phyloP scores from a whole-genome alignment of 805 yeast genomes.

The Saccharomycopsis malanga region DNA sequence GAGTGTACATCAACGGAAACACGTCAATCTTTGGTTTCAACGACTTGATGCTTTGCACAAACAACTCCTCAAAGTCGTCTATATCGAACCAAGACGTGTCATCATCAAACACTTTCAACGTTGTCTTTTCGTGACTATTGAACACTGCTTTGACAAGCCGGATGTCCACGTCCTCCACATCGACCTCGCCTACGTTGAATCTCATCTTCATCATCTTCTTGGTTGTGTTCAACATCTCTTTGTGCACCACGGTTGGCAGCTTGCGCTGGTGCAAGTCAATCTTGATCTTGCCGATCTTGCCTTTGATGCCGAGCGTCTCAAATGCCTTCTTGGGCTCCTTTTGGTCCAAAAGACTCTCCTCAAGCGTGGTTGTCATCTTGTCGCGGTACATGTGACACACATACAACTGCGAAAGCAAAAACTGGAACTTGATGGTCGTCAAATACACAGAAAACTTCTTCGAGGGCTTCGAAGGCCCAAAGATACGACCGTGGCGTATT shows the following conservation, averaged over 20 bases:
- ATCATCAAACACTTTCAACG: constrained; percentile 33
- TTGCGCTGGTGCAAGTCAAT: constrained; percentile 64
- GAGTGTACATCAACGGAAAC: constrained; percentile 58
- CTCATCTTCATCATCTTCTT: constrained; percentile 46
- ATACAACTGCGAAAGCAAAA: constrained; percentile 65
- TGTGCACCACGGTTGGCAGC: constrained; percentile 38
- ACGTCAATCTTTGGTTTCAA: constrained; percentile 40
- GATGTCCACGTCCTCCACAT: constrained; percentile 49
- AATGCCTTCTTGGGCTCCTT: not conserved
- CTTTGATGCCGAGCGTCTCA: constrained; percentile 51
- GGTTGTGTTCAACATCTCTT: constrained; percentile 40
- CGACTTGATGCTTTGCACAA: constrained; percentile 33
- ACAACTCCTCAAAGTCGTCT: constrained; percentile 55
- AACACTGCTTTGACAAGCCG: constrained; percentile 48
- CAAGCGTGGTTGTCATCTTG: constrained; percentile 32
- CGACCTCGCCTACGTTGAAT: constrained; percentile 61
- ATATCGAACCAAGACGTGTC: constrained; percentile 57
- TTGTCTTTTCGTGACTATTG: constrained; percentile 18
- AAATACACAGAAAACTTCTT: constrained; percentile 72
- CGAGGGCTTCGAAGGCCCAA: constrained; percentile 45
- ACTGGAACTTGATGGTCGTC: constrained; percentile 71
- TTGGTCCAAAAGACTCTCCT: constrained; percentile 27
- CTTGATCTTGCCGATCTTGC: constrained; percentile 44
- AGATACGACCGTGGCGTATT: constrained; percentile 65
- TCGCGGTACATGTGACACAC: constrained; percentile 66